Conservation (phyloP, 2,329 filamentous ascomycete genomes). For the Chaetomiaceae sp. region DNA sequence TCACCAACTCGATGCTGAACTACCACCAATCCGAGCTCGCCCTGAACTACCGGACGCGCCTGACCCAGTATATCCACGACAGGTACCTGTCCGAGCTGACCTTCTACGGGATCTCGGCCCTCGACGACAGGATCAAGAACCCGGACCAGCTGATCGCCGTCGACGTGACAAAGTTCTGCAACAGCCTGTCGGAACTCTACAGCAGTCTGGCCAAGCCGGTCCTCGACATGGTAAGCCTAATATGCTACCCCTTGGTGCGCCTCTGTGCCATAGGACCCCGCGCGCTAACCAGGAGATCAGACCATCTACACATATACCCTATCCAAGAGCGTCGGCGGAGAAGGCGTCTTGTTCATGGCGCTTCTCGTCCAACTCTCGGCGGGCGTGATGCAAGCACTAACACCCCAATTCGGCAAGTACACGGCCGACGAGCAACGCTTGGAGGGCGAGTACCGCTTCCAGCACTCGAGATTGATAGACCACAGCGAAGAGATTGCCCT, state of each 20-base stretch:
- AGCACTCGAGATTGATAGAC: conserved; percentile 91
- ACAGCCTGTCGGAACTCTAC: conserved; percentile 89
- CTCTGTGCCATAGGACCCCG: not conserved
- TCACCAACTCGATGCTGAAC: conserved; percentile 97
- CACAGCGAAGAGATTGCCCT: conserved; percentile 93
- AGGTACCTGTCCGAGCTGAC: conserved; percentile 97
- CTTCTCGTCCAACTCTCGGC: conserved; percentile 90
- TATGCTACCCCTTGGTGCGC: too few species aligned
- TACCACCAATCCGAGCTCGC: conserved; percentile 96
- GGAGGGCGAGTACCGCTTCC: conserved; percentile 94
- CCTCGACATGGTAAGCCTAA: conserved; percentile 78
- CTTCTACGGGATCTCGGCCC: conserved; percentile 90
- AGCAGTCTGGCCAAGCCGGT: conserved; percentile 94
- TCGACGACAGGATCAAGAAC: conserved; percentile 98
- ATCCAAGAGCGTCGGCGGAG: conserved; percentile 90
- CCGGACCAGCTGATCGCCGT: conserved; percentile 96
- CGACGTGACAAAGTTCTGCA: conserved; percentile 93
- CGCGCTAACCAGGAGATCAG: conserved; percentile 34
- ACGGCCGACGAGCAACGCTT: conserved; percentile 92
- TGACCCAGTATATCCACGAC: conserved; percentile 93
- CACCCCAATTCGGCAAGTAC: conserved; percentile 94
- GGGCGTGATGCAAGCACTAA: conserved; percentile 86
- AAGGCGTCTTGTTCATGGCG: conserved; percentile 93
- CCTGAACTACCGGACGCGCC: conserved; percentile 82
- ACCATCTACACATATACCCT: conserved; percentile 92